Percentiles rank a stretch among this genome's conserved stretches.
phyloP scores from a whole-genome alignment of 176 grass and related monocot genomes.

The Raddia distichophylla region DNA sequence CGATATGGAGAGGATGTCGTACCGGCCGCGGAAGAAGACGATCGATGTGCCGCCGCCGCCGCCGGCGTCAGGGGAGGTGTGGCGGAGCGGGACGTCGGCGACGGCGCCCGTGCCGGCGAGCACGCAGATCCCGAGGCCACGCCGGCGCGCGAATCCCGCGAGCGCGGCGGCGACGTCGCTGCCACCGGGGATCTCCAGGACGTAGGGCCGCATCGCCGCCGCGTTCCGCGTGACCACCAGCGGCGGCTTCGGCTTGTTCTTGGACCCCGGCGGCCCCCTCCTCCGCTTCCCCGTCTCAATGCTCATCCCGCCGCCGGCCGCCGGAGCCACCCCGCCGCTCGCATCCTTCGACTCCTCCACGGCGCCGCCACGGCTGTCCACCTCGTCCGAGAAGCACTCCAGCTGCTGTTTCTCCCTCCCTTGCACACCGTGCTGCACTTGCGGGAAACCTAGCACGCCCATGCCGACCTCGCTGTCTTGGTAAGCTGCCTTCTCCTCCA shows the following conservation, averaged over 20 bases:
- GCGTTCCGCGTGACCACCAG: constrained; percentile 53
- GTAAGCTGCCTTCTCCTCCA: constrained; percentile 30
- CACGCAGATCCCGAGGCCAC: constrained; percentile 70
- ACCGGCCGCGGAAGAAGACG: constrained; percentile 65
- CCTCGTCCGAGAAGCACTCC: constrained; percentile 65
- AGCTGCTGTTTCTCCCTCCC: constrained; percentile 35
- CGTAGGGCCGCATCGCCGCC: constrained; percentile 65
- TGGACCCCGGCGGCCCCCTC: constrained; percentile 77
- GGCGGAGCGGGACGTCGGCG: constrained; percentile 60
- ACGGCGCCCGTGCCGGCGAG: constrained; percentile 58
- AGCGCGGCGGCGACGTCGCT: constrained; percentile 65
- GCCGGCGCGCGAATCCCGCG: constrained; percentile 49
- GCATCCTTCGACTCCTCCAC: constrained; percentile 31
- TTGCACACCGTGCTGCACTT: background rate
- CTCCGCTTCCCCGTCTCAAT: constrained; percentile 51
- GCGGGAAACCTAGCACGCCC: background rate
- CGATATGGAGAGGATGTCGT: constrained; percentile 84
- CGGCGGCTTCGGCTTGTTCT: constrained; percentile 82
- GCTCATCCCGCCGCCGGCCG: constrained; percentile 7
- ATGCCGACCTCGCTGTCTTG: background rate
- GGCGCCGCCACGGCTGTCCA: constrained; percentile 36
- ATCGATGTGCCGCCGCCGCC: background rate
- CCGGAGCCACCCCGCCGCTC: background rate
- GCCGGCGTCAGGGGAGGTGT: background rate
- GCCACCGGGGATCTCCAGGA: constrained; percentile 73